Base-by-base conservation (phyloP, 495 filamentous ascomycete species). In the Penicillium maclennaniae region DNA sequence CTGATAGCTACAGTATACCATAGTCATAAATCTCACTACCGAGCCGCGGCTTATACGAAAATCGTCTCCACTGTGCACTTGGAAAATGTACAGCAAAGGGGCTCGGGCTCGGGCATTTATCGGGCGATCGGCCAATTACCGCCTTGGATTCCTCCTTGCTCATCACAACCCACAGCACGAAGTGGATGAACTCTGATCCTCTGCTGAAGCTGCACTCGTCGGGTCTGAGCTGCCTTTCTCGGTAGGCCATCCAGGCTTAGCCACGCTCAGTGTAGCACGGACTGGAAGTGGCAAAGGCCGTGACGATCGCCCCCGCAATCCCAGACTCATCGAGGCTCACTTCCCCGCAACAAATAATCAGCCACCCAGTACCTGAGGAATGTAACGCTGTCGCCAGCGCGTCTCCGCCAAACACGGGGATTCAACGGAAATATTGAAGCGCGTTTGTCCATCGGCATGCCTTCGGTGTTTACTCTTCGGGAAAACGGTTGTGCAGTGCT, bases 101-200 rank as follows among this genome's bases (percentile, higher is more conserved):
- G 27, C 7, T 31, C 27, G 27, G 27, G 27, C 7, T 31, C 27
- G 27, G 27, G 27, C 27, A 66, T 61, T 72, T 68, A 49, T 69
- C 69, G 69, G 69, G 23, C 43, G 0, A 45, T 16, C 40, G 31
- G 19, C 69, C 67, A 72, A 72, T 70, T 57, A 62, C 1, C n/a
- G 20, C 15, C 7, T 37, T 38, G 1, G 17, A 31, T 9, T 34
- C 25, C 20, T 31, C 27, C 7, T 31, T 25, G 3, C 15, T 4
- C 31, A 14, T 14, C 1, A 12, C 10, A 34, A 31, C 31, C 2
- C 31, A 34, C 10, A 10, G 10, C n/a, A 19, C 16, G 6, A 14
- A 0, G 38, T 40, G 38, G 38, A 10, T 40, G 12, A 40, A 40
- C 38, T n/a, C 17, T 40, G 16, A 20, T 10, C n/a, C 38, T 40